Conservation (phyloP, 2,329 filamentous ascomycete genomes). For the Pseudocercospora eumusae region DNA sequence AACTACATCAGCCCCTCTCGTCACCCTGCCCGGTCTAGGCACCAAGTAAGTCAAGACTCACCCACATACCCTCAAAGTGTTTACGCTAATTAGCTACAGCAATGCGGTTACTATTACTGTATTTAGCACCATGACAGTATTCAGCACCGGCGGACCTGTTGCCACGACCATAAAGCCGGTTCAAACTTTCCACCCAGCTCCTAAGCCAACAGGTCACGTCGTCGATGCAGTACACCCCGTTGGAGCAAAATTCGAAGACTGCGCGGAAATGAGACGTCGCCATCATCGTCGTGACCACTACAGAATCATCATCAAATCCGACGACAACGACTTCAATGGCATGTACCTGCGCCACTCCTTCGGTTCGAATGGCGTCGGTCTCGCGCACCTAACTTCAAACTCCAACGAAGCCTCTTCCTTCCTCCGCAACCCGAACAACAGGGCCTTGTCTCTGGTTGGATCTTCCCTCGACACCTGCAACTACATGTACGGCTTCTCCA, state of each 20-base stretch:
- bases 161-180: background rate
- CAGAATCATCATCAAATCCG: conserved; percentile 3
- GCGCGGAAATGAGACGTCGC: background rate
- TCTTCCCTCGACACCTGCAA: background rate
- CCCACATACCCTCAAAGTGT: background rate
- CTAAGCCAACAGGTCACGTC: background rate
- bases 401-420: background rate
- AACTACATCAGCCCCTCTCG: conserved; percentile 17
- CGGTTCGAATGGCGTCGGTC: background rate
- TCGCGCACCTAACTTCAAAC: background rate
- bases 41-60: conserved; percentile 6
- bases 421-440: background rate
- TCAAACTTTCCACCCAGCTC: background rate
- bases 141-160: background rate
- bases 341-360: background rate
- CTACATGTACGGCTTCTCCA: background rate
- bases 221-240: background rate
- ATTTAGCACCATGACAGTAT: background rate
- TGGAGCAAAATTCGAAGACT: background rate
- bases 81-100: background rate
- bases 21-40: conserved; percentile 8
- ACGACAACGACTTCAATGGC: background rate
- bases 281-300: conserved; percentile 2
- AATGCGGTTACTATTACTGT: background rate
- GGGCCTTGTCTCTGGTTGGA: background rate